Conservation (phyloP, 176 grass and related monocot genomes). For the Oryza brachyantha region DNA sequence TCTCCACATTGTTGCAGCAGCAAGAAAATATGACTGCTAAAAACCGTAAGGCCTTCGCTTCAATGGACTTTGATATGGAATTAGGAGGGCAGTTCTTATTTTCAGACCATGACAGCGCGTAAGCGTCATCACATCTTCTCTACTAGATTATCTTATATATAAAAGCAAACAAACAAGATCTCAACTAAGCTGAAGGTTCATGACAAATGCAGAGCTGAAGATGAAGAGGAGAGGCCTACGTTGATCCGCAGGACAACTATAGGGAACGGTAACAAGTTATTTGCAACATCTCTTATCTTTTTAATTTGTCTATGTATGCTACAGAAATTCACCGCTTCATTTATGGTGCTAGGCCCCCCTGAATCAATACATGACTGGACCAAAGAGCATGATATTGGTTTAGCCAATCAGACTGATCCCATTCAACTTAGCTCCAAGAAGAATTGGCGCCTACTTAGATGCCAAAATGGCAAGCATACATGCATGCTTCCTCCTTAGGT, state of each 20-base stretch:
- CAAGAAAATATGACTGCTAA: conserved; percentile 48
- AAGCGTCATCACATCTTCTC: conserved; percentile 30
- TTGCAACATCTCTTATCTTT: neutral
- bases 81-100: conserved; percentile 56
- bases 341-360: conserved; percentile 59
- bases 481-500: conserved; percentile 4
- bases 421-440: conserved; percentile 68
- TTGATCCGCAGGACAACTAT: conserved; percentile 62
- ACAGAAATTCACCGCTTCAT: conserved; percentile 3
- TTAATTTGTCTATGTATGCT: neutral
- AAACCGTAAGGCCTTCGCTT: conserved; percentile 61
- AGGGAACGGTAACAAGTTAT: conserved; percentile 62
- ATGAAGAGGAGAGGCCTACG: conserved; percentile 61
- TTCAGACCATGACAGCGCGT: conserved; percentile 71
- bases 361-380: conserved; percentile 87
- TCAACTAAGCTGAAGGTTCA: conserved; percentile 8
- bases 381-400: conserved; percentile 59
- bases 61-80: conserved; percentile 61
- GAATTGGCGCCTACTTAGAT: conserved; percentile 85
- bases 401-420: conserved; percentile 46
- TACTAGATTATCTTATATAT: conserved; percentile 12
- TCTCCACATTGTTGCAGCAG: conserved; percentile 51
- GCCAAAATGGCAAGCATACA: conserved; percentile 87
- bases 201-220: conserved; percentile 55
- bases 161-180: neutral